These are phyloP conservation scores for Trichoderma aggressivum DNA, from an alignment of 2,329 filamentous ascomycete genomes.

Conservation along the genomic window DNA sequence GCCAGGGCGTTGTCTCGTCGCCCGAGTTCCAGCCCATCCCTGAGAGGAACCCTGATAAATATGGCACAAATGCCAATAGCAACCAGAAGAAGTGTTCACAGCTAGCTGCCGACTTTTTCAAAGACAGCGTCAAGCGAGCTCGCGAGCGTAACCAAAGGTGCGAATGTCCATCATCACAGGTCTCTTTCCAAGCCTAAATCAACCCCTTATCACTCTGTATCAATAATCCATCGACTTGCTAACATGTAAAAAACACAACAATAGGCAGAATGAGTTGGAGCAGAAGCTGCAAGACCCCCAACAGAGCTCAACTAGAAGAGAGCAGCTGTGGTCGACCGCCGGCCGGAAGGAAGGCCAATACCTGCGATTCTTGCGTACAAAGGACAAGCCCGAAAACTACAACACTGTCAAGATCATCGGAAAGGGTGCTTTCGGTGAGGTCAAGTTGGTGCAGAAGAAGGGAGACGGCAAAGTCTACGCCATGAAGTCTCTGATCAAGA, in stretches of 20 bases:
- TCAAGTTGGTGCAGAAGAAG: conserved; percentile 95
- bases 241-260: not conserved
- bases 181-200: not conserved
- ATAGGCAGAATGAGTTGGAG: conserved; percentile 87
- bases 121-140: conserved; percentile 95
- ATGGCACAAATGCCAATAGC: conserved; percentile 60
- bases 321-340: conserved; percentile 79
- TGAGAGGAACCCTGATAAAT: conserved; percentile 83
- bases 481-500: conserved; percentile 97
- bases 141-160: conserved; percentile 93
- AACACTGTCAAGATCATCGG: conserved; percentile 96
- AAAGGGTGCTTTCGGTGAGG: conserved; percentile 97
- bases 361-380: conserved; percentile 87
- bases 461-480: conserved; percentile 96
- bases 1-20: conserved; percentile 55
- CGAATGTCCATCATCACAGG: not conserved
- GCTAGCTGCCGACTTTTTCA: conserved; percentile 88
- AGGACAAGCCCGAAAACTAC: conserved; percentile 92
- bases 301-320: conserved; percentile 71
- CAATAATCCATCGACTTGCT: not conserved
- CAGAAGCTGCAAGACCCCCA: conserved; percentile 75
- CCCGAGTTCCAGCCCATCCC: conserved; percentile 75
- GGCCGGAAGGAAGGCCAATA: conserved; percentile 89
- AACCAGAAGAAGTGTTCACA: conserved; percentile 69
- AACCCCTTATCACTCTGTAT: not conserved